Conservation (phyloP, 2,329 filamentous ascomycete species). For the Xylariales sp. region DNA sequence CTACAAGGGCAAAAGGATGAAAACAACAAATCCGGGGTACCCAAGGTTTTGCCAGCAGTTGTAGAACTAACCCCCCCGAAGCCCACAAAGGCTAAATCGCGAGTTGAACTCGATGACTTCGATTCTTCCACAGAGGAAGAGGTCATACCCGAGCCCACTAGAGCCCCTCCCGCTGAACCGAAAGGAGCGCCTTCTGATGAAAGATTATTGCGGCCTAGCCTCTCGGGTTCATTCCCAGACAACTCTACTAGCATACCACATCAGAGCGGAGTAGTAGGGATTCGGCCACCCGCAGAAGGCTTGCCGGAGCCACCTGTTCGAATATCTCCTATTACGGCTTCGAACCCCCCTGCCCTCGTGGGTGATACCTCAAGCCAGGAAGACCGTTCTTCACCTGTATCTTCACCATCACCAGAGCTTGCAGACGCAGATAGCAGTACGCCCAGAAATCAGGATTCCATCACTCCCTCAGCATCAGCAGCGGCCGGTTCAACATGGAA, state of each 20-base stretch:
- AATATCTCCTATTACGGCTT: slow-evolving; percentile 66
- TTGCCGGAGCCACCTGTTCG: slow-evolving; percentile 76
- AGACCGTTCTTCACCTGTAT: slow-evolving; percentile 69
- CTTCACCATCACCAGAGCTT: slow-evolving; percentile 73
- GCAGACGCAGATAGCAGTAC: slow-evolving; percentile 59
- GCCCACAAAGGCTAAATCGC: slow-evolving; percentile 68
- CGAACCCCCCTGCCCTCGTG: slow-evolving; percentile 73
- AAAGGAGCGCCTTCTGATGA: slow-evolving; percentile 44
- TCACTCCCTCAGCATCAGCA: slow-evolving; percentile 66
- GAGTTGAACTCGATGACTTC: slow-evolving; percentile 77
- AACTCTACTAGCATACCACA: slow-evolving; percentile 52
- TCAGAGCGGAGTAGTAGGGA: slow-evolving; percentile 50
- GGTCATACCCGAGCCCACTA: slow-evolving; percentile 48
- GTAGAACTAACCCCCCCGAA: slow-evolving; percentile 66
- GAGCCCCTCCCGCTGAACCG: slow-evolving; percentile 44
- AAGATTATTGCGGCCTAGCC: slow-evolving; percentile 49
- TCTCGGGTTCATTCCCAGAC: slow-evolving; percentile 57
- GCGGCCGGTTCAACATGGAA: slow-evolving; percentile 79
- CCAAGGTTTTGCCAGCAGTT: slow-evolving; percentile 58
- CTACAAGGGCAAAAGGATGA: slow-evolving; percentile 56
- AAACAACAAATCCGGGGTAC: slow-evolving; percentile 53
- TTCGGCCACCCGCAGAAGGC: slow-evolving; percentile 53
- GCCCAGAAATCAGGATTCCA: slow-evolving; percentile 59
- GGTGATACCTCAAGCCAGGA: slow-evolving; percentile 79
- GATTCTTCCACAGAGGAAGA: slow-evolving; percentile 67